Conservation (phyloP, 805 yeast genomes). For the Spathaspora sp. region DNA sequence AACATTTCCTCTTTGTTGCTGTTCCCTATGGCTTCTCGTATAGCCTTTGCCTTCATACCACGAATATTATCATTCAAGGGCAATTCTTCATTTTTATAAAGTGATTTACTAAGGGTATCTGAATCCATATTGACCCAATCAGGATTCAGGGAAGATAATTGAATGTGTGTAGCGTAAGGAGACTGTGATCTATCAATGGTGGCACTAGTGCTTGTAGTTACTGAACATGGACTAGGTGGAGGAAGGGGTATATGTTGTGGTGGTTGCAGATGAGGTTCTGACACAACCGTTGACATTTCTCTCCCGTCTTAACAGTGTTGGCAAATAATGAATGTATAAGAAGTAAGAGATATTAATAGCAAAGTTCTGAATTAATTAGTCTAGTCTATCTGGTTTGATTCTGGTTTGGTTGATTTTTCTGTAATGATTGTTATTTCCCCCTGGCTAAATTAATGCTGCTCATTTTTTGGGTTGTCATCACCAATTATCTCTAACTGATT, state of each 20-base stretch:
- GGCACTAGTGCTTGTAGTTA: neutral
- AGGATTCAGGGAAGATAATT: slow-evolving; percentile 15
- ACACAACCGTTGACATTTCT: neutral
- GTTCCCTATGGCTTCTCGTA: slow-evolving; percentile 19
- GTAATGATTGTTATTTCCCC: neutral
- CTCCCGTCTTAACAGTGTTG: neutral
- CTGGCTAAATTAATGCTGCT: neutral
- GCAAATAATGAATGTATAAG: neutral
- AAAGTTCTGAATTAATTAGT: too few species aligned
- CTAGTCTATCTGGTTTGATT: too few species aligned
- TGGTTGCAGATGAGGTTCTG: neutral
- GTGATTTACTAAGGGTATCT: slow-evolving; percentile 42
- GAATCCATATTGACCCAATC: slow-evolving; percentile 55
- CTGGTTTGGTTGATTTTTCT: too few species aligned
- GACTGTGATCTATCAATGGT: neutral
- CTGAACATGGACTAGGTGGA: neutral
- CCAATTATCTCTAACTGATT: neutral
- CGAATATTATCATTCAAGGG: slow-evolving; percentile 39
- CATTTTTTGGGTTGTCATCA: neutral
- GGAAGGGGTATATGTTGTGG: neutral
- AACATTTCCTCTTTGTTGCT: slow-evolving; percentile 17
- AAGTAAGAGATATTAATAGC: neutral
- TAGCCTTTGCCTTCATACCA: slow-evolving; percentile 32
- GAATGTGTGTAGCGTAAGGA: neutral
- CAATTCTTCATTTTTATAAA: slow-evolving; percentile 35